Conservation (phyloP, 306 rosid species). For the Citrullus colocynthis region DNA sequence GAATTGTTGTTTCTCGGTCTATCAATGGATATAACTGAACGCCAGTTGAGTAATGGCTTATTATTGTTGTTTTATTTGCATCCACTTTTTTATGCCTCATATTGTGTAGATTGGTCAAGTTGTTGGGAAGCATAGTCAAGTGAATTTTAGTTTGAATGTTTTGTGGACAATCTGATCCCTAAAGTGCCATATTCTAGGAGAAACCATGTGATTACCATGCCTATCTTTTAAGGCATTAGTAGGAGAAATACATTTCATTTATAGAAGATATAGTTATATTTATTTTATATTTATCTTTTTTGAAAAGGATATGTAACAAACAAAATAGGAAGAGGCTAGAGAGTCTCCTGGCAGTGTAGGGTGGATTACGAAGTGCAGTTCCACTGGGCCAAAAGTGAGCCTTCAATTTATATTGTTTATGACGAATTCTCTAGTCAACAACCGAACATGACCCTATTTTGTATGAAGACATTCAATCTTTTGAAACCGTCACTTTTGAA, state of each 20-base stretch:
- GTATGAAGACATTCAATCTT: not conserved
- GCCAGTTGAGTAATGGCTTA: not conserved
- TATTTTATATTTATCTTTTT: too few species aligned
- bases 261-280: not conserved
- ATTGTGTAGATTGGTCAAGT: not conserved
- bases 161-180: not conserved
- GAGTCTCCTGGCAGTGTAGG: not conserved
- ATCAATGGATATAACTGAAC: not conserved
- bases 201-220: not conserved
- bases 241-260: not conserved
- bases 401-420: too few species aligned
- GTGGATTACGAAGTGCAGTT: not conserved
- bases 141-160: not conserved
- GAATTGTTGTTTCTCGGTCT: not conserved
- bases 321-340: not conserved
- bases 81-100: not conserved
- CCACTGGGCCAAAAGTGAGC: not conserved
- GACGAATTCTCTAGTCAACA: not conserved
- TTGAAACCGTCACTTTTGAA: not conserved
- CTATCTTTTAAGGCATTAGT: not conserved
- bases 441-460: not conserved
- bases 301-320: too few species aligned
- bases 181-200: not conserved
- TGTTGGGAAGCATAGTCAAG: not conserved
- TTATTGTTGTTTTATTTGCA: not conserved